Conservation (phyloP, 768 basidiomycete species). For the Pleurotus giganteus region DNA sequence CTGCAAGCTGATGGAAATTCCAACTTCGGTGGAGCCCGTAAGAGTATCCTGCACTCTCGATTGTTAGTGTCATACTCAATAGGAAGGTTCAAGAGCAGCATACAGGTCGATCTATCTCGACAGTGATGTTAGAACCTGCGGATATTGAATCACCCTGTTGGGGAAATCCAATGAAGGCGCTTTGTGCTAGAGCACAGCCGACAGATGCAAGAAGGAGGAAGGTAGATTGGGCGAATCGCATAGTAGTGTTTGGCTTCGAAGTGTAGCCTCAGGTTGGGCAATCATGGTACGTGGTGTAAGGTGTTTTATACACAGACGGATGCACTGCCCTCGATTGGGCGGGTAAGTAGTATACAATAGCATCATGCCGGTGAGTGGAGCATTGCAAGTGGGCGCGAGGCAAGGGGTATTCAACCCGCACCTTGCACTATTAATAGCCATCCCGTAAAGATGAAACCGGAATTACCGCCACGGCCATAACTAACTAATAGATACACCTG, state of each 20-base stretch:
- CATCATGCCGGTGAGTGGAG: neutral
- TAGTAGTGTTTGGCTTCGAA: no score
- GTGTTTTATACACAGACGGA: no score
- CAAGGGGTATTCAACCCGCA: neutral
- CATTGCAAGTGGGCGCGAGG: neutral
- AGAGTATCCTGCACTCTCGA: slow-evolving; percentile 28
- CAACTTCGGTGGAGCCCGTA: slow-evolving; percentile 40
- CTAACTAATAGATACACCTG: no score
- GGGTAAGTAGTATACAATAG: no score
- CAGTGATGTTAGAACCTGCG: slow-evolving; percentile 35
- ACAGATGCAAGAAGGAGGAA: slow-evolving; percentile 18
- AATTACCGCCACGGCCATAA: neutral
- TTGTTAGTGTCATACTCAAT: neutral
- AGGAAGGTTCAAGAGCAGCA: slow-evolving; percentile 13
- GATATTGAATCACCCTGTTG: slow-evolving; percentile 27
- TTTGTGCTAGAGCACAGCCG: slow-evolving; percentile 38
- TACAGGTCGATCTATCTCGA: slow-evolving; percentile 50
- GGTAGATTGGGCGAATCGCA: neutral
- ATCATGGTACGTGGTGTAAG: no score
- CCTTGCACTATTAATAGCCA: neutral
- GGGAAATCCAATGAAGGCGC: slow-evolving; percentile 38
- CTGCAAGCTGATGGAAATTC: slow-evolving; percentile 41
- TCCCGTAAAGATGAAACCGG: neutral
- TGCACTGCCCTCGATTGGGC: no score
- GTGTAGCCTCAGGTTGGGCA: no score